Conservation (phyloP, 805 yeast species). For the Wickerhamiella kurtzmanii region DNA sequence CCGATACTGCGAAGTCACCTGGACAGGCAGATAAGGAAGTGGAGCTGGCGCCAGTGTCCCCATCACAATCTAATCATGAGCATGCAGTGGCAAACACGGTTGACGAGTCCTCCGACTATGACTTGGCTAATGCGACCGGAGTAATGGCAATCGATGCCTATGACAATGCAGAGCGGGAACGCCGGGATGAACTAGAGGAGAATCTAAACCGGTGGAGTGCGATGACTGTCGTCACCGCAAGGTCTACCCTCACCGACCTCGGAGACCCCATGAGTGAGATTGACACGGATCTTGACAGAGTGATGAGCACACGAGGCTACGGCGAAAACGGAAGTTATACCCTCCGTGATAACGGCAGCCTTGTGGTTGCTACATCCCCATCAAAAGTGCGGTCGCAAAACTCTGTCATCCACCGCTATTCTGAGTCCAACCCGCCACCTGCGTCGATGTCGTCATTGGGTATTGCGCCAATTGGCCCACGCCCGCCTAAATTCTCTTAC, state of each 20-base stretch:
- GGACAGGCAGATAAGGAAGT: too few species aligned
- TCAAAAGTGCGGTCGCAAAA: background rate
- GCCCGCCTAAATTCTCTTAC: background rate
- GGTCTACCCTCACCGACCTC: constrained; percentile 2
- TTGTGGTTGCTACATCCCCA: constrained; percentile 11
- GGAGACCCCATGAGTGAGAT: constrained; percentile 8
- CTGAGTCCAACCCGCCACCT: background rate
- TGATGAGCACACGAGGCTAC: background rate
- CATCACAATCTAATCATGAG: too few species aligned
- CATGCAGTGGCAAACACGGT: background rate
- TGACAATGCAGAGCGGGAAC: background rate
- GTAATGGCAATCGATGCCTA: background rate
- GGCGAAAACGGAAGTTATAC: constrained; percentile 5
- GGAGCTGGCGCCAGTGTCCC: too few species aligned
- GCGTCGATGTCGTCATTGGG: background rate
- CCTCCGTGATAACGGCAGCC: constrained; percentile 12
- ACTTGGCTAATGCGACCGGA: constrained; percentile 1
- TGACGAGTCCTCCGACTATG: background rate
- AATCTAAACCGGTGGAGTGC: background rate
- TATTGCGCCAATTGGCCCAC: background rate
- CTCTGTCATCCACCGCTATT: background rate
- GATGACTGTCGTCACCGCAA: background rate
- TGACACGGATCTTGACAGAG: constrained; percentile 6
- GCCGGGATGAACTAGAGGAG: constrained; percentile 1
- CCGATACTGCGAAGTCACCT: too few species aligned